Conservation (phyloP, 805 yeast genomes). For the Blastobotrys robertii region DNA sequence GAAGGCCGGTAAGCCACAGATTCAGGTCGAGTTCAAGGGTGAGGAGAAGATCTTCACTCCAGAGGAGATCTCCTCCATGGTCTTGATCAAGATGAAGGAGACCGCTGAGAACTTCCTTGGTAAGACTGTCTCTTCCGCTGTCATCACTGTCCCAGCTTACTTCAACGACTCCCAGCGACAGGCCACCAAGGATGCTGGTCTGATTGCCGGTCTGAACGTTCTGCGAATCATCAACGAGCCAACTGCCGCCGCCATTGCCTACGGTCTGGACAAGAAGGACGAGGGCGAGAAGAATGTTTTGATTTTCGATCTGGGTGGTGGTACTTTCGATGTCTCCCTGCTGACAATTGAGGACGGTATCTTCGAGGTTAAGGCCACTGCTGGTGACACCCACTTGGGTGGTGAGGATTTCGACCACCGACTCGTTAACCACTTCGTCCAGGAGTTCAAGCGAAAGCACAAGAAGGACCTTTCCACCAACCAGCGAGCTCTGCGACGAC, state of each 20-base stretch:
- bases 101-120: slow-evolving; percentile 90
- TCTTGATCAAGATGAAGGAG: slow-evolving; percentile 85
- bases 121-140: slow-evolving; percentile 77
- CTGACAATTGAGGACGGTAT: slow-evolving; percentile 92
- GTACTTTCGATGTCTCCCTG: slow-evolving; percentile 95
- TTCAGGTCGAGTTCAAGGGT: slow-evolving; percentile 82
- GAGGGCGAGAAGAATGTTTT: slow-evolving; percentile 79
- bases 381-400: slow-evolving; percentile 88
- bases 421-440: slow-evolving; percentile 85
- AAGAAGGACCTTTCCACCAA: slow-evolving; percentile 86
- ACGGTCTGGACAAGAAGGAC: slow-evolving; percentile 68
- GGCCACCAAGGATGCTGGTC: slow-evolving; percentile 97
- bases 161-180: slow-evolving; percentile 97
- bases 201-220: slow-evolving; percentile 91
- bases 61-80: slow-evolving; percentile 91
- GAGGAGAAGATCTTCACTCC: slow-evolving; percentile 83
- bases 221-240: slow-evolving; percentile 95
- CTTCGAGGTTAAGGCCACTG: slow-evolving; percentile 93
- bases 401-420: slow-evolving; percentile 99
- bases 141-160: slow-evolving; percentile 94
- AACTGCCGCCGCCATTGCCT: slow-evolving; percentile 98
- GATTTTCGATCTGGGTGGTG: slow-evolving; percentile 97
- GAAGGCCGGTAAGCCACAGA: slow-evolving; percentile 76
- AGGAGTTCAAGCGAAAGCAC: slow-evolving; percentile 96
- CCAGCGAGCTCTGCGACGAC: slow-evolving; percentile 97